phyloP scores from a whole-genome alignment of 768 basidiomycete genomes.

The Xerocomellus amylosporus region DNA sequence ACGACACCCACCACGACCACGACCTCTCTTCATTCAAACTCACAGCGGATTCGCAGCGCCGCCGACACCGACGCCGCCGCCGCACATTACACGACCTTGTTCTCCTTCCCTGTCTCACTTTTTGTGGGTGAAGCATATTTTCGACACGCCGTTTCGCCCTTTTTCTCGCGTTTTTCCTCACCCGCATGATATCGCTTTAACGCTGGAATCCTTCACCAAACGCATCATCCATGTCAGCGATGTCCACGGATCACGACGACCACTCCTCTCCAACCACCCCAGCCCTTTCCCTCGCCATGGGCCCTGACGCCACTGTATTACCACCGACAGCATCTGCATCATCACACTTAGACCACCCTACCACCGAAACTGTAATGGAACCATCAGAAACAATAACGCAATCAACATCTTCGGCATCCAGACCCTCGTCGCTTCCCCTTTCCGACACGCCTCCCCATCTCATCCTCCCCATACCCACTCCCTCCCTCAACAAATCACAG shows the following conservation, averaged over 20 bases:
- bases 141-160: constrained; percentile 8
- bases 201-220: constrained; percentile 9
- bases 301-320: constrained; percentile 26
- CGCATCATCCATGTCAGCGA: constrained; percentile 21
- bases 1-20: constrained; percentile 10
- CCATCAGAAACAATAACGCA: constrained; percentile 17
- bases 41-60: not conserved
- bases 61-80: not conserved
- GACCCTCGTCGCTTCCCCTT: constrained; percentile 20
- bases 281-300: constrained; percentile 3
- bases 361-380: constrained; percentile 21
- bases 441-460: constrained; percentile 28
- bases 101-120: constrained; percentile 3
- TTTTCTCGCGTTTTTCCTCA: not conserved
- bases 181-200: constrained; percentile 22
- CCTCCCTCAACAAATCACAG: constrained; percentile 38
- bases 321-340: constrained; percentile 19
- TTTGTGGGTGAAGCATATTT: constrained; percentile 9
- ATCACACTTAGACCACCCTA: constrained; percentile 22
- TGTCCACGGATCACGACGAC: constrained; percentile 26
- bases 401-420: constrained; percentile 12
- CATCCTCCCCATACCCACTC: constrained; percentile 43
- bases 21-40: not conserved
- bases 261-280: constrained; percentile 14
- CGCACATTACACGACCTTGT: constrained; percentile 2